Evolutionary conservation across 805 yeast species (phyloP).

Genomic region (Metschnikowia gruessii): DNA sequence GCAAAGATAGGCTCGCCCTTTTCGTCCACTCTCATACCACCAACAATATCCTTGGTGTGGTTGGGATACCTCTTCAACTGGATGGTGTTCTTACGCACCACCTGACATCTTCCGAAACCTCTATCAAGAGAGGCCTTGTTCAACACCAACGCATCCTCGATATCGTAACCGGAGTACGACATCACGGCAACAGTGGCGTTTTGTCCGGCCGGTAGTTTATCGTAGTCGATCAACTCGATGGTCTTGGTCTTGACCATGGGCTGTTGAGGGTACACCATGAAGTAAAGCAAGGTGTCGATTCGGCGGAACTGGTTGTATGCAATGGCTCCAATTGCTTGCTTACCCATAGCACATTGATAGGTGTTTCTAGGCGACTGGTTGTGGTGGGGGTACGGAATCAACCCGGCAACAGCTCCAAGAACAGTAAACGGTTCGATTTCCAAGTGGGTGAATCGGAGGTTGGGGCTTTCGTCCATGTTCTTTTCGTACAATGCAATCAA

Average conservation of each 20-base stretch:
- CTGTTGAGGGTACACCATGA: constrained; percentile 99
- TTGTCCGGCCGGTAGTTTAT: constrained; percentile 97
- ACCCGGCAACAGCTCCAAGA: constrained; percentile 88
- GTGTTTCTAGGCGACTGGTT: constrained; percentile 92
- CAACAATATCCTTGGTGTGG: constrained; percentile 86
- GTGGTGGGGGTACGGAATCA: constrained; percentile 90
- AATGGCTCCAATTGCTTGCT: constrained; percentile 99
- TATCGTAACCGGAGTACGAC: constrained; percentile 99
- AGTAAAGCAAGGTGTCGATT: constrained; percentile 87
- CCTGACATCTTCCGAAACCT: constrained; percentile 98
- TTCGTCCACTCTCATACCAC: constrained; percentile 87
- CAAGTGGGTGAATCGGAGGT: constrained; percentile 68
- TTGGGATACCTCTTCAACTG: constrained; percentile 88
- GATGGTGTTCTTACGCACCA: constrained; percentile 86
- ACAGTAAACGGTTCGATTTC: constrained; percentile 96
- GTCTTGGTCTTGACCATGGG: constrained; percentile 99
- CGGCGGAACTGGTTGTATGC: constrained; percentile 95
- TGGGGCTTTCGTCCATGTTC: constrained; percentile 43
- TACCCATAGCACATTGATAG: constrained; percentile 96
- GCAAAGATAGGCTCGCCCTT: constrained; percentile 79
- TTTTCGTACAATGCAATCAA: constrained; percentile 85
- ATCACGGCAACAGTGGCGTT: constrained; percentile 98
- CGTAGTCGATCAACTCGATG: constrained; percentile 91
- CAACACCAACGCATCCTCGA: constrained; percentile 95
- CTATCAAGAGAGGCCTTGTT: constrained; percentile 93